These are phyloP conservation scores for Haematococcus lacustris DNA, from an alignment of 139 green algal genomes.

Conservation along the genomic window DNA sequence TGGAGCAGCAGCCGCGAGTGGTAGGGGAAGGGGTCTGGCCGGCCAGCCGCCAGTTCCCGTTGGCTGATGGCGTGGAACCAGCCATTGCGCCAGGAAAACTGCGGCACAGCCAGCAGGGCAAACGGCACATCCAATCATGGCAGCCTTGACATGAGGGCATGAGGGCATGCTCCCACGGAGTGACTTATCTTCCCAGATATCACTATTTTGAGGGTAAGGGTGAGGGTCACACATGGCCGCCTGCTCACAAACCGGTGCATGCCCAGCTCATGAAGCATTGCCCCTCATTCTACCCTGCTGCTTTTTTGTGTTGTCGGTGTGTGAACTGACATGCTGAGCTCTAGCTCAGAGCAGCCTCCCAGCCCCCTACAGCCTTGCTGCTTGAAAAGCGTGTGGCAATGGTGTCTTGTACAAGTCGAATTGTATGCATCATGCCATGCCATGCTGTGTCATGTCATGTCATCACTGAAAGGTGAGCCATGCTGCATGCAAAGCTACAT, in stretches of 20 bases:
- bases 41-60: conserved; percentile 39
- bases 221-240: too few relatives aligned
- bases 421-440: not conserved
- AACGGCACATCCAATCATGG: not conserved
- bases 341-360: not conserved
- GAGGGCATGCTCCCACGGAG: not conserved
- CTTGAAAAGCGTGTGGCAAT: not conserved
- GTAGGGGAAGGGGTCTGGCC: conserved; percentile 79
- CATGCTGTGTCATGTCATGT: not conserved
- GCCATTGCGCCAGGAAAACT: conserved; percentile 95
- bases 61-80: conserved; percentile 82
- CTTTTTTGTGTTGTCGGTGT: not conserved
- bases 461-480: not conserved
- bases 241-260: not conserved
- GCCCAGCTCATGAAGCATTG: not conserved
- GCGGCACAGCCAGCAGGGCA: not conserved
- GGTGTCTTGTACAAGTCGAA: not conserved
- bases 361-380: not conserved
- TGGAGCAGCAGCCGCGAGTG: conserved; percentile 85
- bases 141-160: not conserved
- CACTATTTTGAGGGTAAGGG: not conserved
- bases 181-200: not conserved
- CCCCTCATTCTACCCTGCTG: not conserved
- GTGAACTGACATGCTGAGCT: too few relatives aligned
- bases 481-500: not conserved